A percentile compares a stretch with the other conserved stretches of the same genome.
These are phyloP conservation scores for Diplodia seriata DNA, from an alignment of 2,329 filamentous ascomycete species.

Conservation along the genomic window DNA sequence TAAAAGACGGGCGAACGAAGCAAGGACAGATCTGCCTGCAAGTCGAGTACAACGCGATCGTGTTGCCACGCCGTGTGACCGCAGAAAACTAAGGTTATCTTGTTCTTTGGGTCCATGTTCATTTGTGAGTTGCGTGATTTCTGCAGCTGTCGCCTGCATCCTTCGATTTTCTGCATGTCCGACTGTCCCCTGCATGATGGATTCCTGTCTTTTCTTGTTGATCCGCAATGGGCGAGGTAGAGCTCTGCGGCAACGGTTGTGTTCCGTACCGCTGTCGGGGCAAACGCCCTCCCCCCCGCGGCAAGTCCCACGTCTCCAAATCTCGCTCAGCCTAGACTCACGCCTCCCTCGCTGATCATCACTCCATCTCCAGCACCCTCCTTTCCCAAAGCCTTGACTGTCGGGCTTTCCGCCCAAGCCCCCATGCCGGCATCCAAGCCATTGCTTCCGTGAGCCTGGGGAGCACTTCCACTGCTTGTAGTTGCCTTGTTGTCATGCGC, in stretches of 20 bases:
- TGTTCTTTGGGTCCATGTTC: background rate
- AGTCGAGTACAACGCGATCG: background rate
- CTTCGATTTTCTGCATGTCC: background rate
- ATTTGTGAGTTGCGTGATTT: conserved; percentile 3
- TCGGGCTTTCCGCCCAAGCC: background rate
- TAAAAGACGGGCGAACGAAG: background rate
- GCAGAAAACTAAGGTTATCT: conserved; percentile 18
- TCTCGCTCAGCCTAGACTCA: conserved; percentile 26
- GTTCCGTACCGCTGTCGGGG: background rate
- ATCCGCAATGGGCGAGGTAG: background rate
- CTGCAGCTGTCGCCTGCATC: conserved; percentile 11
- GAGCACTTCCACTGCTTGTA: background rate
- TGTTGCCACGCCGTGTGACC: conserved; percentile 6
- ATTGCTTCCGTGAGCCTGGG: background rate
- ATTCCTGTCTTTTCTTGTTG: background rate
- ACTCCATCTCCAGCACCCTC: conserved; percentile 26
- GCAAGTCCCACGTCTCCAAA: background rate
- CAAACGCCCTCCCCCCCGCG: background rate
- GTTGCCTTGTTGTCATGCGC: conserved; percentile 10
- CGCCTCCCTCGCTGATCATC: conserved; percentile 32
- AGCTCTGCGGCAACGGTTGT: background rate
- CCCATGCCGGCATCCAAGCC: background rate
- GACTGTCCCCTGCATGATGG: conserved; percentile 10
- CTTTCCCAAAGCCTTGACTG: conserved; percentile 3
- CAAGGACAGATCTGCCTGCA: background rate